phyloP scores from a whole-genome alignment of 257 asterid species.

The Thymus mandschuricus region DNA sequence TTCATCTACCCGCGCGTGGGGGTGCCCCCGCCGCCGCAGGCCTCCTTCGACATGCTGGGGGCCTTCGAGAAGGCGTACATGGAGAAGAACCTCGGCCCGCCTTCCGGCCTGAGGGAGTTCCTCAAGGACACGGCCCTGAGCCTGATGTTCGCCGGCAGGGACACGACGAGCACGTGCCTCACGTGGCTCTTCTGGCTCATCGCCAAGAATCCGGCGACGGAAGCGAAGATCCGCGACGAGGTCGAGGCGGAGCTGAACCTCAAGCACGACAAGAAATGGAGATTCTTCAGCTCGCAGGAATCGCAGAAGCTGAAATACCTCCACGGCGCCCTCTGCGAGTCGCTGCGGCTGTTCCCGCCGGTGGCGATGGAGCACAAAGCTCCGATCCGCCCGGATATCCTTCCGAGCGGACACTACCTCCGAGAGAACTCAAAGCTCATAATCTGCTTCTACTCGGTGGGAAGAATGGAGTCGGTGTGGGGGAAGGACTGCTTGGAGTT shows the following conservation, averaged over 20 bases:
- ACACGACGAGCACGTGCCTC: conserved; percentile 48
- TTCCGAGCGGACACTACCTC: conserved; percentile 46
- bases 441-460: conserved; percentile 48
- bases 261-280: conserved; percentile 24
- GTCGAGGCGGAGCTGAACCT: conserved; percentile 1
- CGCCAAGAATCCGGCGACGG: conserved; percentile 35
- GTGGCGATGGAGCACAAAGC: conserved; percentile 58
- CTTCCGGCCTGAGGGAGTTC: background rate
- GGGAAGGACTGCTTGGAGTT: conserved; percentile 54
- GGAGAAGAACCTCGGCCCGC: background rate
- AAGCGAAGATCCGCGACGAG: conserved; percentile 41
- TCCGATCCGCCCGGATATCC: conserved; percentile 36
- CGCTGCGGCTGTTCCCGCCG: conserved; percentile 55
- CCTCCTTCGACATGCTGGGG: conserved; percentile 2
- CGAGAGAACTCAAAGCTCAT: background rate
- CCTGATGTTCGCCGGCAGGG: conserved; percentile 52
- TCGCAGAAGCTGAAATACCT: conserved; percentile 48
- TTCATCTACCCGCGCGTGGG: background rate
- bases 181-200: conserved; percentile 59
- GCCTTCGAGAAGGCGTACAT: conserved; percentile 29
- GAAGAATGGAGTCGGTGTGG: conserved; percentile 59
- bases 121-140: conserved; percentile 32
- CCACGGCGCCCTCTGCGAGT: conserved; percentile 61
- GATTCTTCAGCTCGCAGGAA: conserved; percentile 38
- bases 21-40: background rate